Evolutionary conservation across 352 stramenopile species (phyloP), one percentile per base, ranked within the genome.

Genomic region (Achlya hypogyna): DNA sequence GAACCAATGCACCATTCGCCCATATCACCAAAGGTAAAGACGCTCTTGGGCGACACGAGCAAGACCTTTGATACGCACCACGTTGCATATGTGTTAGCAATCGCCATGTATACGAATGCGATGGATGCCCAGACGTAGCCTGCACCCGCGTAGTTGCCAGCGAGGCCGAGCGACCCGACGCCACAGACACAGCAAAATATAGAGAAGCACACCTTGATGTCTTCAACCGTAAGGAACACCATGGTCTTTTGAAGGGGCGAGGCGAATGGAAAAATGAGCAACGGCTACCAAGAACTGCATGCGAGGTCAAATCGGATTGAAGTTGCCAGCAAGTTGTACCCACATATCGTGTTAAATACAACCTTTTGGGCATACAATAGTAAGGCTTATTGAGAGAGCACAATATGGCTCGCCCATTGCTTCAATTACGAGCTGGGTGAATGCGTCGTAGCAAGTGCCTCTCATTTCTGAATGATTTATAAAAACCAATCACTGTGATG

Each of bases 111-210:
- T 0, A 69, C 9, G 32, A 69, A 43, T 6, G 63, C 63, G 38
- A 59, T 31, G 34, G 63, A 22, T 1, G 63, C 63, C 56, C 56
- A 65, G 20, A 31, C 31, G 29, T 53, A 65, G 20, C 56, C 56
- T 18, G 34, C 56, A 12, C 20, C 31, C 22, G 66, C 75, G 60
- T 85, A 89, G 69, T 89, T 89, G 31, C 72, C 78, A 0, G 81
- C 78, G 77, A 89, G 86, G 52, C 81, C 79, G 32, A 89, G 76
- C 31, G 81, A 87, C 14, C 81, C 81, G 34, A 89, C 81, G 43
- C 56, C 66, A 23, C 63, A 71, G 25, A 71, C 66, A 38, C 66
- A 71, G 63, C 66, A 71, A 31, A 71, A 71, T 3, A 71, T 18
- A 6, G 35, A 63, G 43, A 71, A 70, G 20, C 40, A 69, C 28